Conservation (phyloP, 2,329 filamentous ascomycete species). For the Penicillium sp. region DNA sequence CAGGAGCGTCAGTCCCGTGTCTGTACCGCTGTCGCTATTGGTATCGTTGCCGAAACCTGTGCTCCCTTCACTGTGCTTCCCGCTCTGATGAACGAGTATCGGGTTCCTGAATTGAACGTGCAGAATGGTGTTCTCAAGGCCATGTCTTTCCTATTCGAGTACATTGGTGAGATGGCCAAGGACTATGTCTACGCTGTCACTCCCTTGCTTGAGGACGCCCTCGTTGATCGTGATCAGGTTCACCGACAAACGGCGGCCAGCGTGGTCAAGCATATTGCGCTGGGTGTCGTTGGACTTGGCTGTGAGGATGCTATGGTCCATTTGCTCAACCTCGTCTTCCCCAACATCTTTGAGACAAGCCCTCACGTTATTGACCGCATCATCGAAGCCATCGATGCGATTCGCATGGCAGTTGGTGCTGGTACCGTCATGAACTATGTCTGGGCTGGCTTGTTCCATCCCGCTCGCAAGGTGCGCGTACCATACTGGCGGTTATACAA, state of each 20-base stretch:
- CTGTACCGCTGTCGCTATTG: slow-evolving; percentile 96
- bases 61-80: slow-evolving; percentile 98
- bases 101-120: slow-evolving; percentile 96
- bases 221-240: slow-evolving; percentile 97
- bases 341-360: slow-evolving; percentile 95
- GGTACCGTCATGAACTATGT: slow-evolving; percentile 97
- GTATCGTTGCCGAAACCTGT: slow-evolving; percentile 97
- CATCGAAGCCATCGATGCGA: slow-evolving; percentile 94
- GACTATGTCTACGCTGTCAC: slow-evolving; percentile 99
- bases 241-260: slow-evolving; percentile 95
- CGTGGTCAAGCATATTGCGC: slow-evolving; percentile 95
- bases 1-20: slow-evolving; percentile 98
- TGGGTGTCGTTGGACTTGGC: slow-evolving; percentile 95
- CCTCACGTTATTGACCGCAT: slow-evolving; percentile 98
- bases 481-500: slow-evolving; percentile 98
- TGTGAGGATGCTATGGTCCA: slow-evolving; percentile 99
- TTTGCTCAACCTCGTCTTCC: slow-evolving; percentile 91
- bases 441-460: slow-evolving; percentile 96
- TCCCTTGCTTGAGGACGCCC: slow-evolving; percentile 89
- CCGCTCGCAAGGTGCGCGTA: slow-evolving; percentile 86
- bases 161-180: slow-evolving; percentile 99
- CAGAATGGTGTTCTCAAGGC: slow-evolving; percentile 98
- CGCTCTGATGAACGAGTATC: slow-evolving; percentile 98
- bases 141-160: slow-evolving; percentile 95
- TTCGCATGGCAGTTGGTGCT: slow-evolving; percentile 88